These are phyloP conservation scores for Obba rivulosa DNA, from an alignment of 768 basidiomycete genomes.

Conservation along the genomic window DNA sequence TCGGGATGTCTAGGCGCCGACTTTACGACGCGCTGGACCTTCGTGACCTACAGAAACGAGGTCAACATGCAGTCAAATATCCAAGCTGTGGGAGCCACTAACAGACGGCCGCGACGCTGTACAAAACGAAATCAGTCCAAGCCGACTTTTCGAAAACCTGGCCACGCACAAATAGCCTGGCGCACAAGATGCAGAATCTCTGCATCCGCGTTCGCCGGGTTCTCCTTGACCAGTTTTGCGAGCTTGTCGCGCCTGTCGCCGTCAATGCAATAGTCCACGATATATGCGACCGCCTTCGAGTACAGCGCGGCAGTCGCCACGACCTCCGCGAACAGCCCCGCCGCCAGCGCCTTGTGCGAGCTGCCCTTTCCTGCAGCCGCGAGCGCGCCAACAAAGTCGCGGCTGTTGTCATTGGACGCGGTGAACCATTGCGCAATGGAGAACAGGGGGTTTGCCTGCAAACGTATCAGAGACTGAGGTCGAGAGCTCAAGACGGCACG, in stretches of 20 bases:
- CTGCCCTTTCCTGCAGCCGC: constrained; percentile 23
- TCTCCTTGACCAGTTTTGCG: not conserved
- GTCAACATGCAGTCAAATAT: too few relatives aligned
- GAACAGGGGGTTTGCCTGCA: too few relatives aligned
- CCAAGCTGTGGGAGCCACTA: too few relatives aligned
- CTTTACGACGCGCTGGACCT: too few relatives aligned
- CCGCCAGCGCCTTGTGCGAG: constrained; percentile 38
- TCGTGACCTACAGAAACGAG: too few relatives aligned
- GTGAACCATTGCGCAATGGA: too few relatives aligned
- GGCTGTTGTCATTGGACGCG: constrained; percentile 27
- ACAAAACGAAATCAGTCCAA: not conserved
- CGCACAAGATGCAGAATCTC: not conserved
- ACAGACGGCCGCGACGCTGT: not conserved
- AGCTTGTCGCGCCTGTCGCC: constrained; percentile 16
- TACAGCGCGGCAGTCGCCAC: constrained; percentile 36
- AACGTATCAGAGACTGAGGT: not conserved
- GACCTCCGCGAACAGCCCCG: constrained; percentile 41
- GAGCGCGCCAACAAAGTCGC: constrained; percentile 35
- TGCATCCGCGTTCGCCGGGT: not conserved
- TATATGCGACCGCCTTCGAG: constrained; percentile 34
- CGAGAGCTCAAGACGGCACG: not conserved
- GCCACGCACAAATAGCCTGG: not conserved
- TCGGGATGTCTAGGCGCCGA: too few relatives aligned
- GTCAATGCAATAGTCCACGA: constrained; percentile 51
- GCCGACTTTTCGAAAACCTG: not conserved